Conservation (phyloP, 345 rosid species). For the Mercurialis annua region DNA sequence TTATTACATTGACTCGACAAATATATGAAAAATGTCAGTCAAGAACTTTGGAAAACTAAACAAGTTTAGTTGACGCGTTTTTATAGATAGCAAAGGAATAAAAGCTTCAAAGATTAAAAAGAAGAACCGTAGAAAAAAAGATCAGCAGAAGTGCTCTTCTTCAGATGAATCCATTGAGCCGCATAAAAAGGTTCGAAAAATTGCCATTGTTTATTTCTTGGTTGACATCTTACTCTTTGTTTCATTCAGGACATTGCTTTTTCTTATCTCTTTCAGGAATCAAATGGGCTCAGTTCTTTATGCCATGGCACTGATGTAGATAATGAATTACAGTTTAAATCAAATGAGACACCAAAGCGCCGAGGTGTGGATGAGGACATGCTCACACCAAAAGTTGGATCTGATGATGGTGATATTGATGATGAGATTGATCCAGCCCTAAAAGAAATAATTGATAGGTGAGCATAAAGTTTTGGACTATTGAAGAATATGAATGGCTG, state of each 20-base stretch:
- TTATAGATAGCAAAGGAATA: conserved; percentile 20
- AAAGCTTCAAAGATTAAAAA: conserved; percentile 29
- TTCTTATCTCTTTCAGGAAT: conserved; percentile 14
- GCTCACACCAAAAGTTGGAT: conserved; percentile 13
- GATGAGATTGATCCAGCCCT: conserved; percentile 31
- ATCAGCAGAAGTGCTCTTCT: conserved; percentile 18
- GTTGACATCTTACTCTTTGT: background rate
- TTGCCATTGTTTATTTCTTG: background rate
- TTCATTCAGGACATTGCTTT: background rate
- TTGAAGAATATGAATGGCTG: background rate
- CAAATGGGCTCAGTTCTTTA: conserved; percentile 5
- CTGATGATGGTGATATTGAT: conserved; percentile 29
- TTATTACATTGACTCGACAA: background rate
- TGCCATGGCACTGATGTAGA: conserved; percentile 6
- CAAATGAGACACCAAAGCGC: conserved; percentile 12
- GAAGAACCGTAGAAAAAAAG: conserved; percentile 25
- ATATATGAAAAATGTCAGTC: background rate
- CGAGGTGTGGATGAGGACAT: conserved; percentile 15
- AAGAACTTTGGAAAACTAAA: background rate
- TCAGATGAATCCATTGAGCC: conserved; percentile 6
- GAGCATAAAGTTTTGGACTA: conserved; percentile 9
- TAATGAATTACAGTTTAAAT: conserved; percentile 6
- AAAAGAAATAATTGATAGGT: conserved; percentile 31
- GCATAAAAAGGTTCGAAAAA: conserved; percentile 12
- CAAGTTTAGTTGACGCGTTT: conserved; percentile 2